These are phyloP conservation scores for Exsudoporus frostii DNA, from an alignment of 768 basidiomycete genomes.

Conservation along the genomic window DNA sequence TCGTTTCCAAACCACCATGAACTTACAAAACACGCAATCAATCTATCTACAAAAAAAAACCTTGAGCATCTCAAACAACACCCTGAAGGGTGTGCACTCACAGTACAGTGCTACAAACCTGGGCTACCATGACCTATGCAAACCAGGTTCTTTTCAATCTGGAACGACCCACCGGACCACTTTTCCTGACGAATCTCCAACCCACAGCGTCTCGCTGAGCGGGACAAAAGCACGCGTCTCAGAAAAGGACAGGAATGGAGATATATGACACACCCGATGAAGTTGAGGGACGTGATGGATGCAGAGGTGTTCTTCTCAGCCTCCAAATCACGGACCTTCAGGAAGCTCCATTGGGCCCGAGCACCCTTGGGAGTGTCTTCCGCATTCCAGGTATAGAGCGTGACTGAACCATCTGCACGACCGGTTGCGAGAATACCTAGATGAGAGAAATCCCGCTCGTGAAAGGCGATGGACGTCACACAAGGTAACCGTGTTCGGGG, in stretches of 20 bases:
- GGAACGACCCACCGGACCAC: constrained; percentile 23
- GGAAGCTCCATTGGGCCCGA: constrained; percentile 73
- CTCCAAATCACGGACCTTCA: constrained; percentile 65
- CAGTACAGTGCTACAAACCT: background rate
- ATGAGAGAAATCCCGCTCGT: constrained; percentile 82
- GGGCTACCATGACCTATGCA: background rate
- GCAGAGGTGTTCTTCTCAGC: constrained; percentile 39
- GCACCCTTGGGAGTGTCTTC: constrained; percentile 67
- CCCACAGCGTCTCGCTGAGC: constrained; percentile 25
- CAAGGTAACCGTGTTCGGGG: constrained; percentile 42
- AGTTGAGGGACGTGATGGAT: constrained; percentile 74
- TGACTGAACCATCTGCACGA: constrained; percentile 69
- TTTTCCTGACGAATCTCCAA: constrained; percentile 25
- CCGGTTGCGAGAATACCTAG: constrained; percentile 81
- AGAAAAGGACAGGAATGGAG: background rate
- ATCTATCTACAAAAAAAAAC: background rate
- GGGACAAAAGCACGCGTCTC: background rate
- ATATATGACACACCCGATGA: constrained; percentile 59
- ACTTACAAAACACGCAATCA: background rate
- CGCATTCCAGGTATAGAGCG: constrained; percentile 80
- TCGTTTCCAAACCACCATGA: background rate
- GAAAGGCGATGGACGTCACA: constrained; percentile 80
- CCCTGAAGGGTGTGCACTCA: background rate
- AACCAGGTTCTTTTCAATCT: constrained; percentile 10
- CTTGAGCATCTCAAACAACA: background rate